A percentile compares a stretch with the other conserved stretches of the same genome.
Conservation (phyloP, 2,329 filamentous ascomycete genomes). For the Lachnellula occidentalis region DNA sequence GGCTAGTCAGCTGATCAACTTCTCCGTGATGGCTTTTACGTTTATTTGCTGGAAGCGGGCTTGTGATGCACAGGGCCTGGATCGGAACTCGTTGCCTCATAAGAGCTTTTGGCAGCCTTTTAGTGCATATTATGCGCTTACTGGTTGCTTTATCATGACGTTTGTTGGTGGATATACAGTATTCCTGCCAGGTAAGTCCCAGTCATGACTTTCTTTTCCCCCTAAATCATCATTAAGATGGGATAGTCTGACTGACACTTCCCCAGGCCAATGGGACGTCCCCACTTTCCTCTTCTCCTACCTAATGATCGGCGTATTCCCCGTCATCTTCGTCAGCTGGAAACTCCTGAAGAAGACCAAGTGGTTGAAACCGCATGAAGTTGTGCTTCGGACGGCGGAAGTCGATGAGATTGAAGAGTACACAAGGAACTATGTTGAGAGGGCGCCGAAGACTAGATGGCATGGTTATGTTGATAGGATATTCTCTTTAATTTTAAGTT, state of each 20-base stretch:
- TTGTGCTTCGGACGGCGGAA: constrained; percentile 46
- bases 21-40: constrained; percentile 48
- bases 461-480: constrained; percentile 23
- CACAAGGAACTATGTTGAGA: constrained; percentile 44
- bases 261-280: constrained; percentile 45
- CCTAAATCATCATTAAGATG: neutral
- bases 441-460: constrained; percentile 19
- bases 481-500: constrained; percentile 6
- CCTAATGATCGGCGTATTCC: constrained; percentile 57
- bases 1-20: constrained; percentile 48
- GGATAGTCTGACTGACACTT: neutral
- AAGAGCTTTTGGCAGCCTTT: constrained; percentile 50
- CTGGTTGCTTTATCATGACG: constrained; percentile 50
- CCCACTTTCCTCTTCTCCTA: constrained; percentile 55
- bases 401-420: constrained; percentile 59
- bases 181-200: constrained; percentile 42
- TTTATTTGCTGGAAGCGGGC: constrained; percentile 54
- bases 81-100: constrained; percentile 41
- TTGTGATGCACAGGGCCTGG: constrained; percentile 40
- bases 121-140: constrained; percentile 47
- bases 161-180: constrained; percentile 58
- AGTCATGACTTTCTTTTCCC: neutral
- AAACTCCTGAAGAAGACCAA: constrained; percentile 55
- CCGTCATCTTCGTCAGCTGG: constrained; percentile 53
- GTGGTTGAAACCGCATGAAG: constrained; percentile 45